Evolutionary conservation across 306 rosid genomes (phyloP), one percentile per base, ranked within the genome.

Genomic region (Begonia masoniana): DNA sequence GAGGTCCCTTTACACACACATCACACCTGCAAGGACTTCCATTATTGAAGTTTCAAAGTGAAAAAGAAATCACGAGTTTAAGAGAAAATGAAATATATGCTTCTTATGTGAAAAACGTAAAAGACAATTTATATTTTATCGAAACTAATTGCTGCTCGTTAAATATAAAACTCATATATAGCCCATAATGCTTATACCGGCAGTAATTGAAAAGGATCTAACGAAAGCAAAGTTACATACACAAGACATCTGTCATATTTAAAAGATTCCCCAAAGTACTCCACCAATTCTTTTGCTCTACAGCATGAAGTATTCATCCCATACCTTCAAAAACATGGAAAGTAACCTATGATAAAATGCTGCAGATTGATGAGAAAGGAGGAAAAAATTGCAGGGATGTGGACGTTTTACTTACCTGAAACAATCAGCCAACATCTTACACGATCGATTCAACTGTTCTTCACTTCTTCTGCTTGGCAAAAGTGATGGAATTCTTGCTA

Each of bases 261-360:
- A 55, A 80, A 80, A 58, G 74, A 75, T 72, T 89, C 95, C 59
- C 94, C 95, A 9, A 89, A 89, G 77, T 89, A 85, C 61, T 85
- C 94, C 59, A 85, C 95, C 9, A 89, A 85, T 36, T 62, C 71
- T 70, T 73, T 79, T 43, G 94, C 95, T 42, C 95, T 84, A 69
- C 97, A 89, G 45, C 76, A 58, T 14, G 95, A 80, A 56, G 80
- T 72, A 60, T 73, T 80, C 95, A 89, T 78, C 57, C 89, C 97
- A 72, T 85, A 89, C 64, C 97, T 89, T 78, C 63, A 69, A 48
- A 60, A 43, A 17, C 1, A 51, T 24, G 57, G 50, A 26, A 60
- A 53, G 21, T 13, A 26, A 43, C n/a, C 15, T 10, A 49, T 12
- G 19, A 52, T 12, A 23, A 51, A 50, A 42, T 35, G 12, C 39